Conservation (phyloP, 2,329 filamentous ascomycete species). For the Colletotrichum kahawae region DNA sequence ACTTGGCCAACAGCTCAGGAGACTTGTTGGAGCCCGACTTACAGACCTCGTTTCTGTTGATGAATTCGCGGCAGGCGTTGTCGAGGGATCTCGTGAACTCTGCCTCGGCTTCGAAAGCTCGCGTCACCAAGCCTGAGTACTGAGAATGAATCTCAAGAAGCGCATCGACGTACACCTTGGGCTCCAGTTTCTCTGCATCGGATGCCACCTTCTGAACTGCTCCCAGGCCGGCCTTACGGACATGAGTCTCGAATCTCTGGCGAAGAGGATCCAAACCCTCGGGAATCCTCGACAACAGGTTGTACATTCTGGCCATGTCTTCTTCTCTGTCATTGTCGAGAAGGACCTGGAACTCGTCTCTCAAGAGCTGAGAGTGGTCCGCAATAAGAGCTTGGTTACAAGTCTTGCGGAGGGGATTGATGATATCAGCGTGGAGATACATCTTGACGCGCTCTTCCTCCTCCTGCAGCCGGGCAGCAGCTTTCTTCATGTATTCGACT, state of each 20-base stretch:
- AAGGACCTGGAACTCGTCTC: conserved; percentile 94
- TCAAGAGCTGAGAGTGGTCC: conserved; percentile 82
- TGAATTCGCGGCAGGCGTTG: conserved; percentile 96
- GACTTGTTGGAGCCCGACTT: conserved; percentile 92
- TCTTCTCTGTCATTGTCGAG: conserved; percentile 94
- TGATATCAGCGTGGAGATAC: conserved; percentile 91
- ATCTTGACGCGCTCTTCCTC: conserved; percentile 93
- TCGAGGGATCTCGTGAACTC: conserved; percentile 96
- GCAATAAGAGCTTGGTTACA: conserved; percentile 91
- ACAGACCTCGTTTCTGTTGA: conserved; percentile 97
- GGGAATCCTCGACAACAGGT: conserved; percentile 83
- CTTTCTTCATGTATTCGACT: conserved; percentile 99
- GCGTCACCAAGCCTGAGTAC: conserved; percentile 89
- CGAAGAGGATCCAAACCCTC: conserved; percentile 91
- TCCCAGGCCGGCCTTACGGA: conserved; percentile 84
- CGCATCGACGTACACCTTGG: conserved; percentile 95
- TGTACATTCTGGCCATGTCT: conserved; percentile 97
- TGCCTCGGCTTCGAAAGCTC: conserved; percentile 92
- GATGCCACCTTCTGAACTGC: conserved; percentile 91
- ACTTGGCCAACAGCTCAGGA: conserved; percentile 92
- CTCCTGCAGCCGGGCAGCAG: conserved; percentile 84
- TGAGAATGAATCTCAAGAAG: conserved; percentile 93
- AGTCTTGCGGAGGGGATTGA: conserved; percentile 79
- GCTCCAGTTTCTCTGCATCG: conserved; percentile 86
- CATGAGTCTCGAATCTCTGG: conserved; percentile 87